phyloP scores from a whole-genome alignment of 345 rosid species.

The Melastoma malabathricum region DNA sequence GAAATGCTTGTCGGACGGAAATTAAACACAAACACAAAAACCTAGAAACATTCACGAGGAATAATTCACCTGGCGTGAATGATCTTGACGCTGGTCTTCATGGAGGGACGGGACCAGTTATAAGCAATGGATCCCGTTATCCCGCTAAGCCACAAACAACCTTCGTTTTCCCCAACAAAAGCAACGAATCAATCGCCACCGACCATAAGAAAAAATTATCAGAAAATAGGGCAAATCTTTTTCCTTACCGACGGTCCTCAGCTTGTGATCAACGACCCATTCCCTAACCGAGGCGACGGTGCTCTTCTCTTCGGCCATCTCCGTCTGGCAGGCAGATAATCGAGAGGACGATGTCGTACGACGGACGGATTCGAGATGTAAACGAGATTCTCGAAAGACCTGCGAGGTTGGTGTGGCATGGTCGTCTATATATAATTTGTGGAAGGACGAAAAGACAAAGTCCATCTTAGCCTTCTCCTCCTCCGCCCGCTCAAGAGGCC shows the following conservation, averaged over 20 bases:
- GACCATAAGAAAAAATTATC: background rate
- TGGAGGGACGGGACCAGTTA: slow-evolving; percentile 87
- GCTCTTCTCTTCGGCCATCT: slow-evolving; percentile 53
- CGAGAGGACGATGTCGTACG: background rate
- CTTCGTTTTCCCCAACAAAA: slow-evolving; percentile 15
- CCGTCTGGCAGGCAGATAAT: background rate
- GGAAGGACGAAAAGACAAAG: no score
- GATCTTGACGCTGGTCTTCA: slow-evolving; percentile 94
- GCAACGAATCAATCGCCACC: background rate
- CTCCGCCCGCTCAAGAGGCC: no score
- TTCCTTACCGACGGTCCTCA: slow-evolving; percentile 70
- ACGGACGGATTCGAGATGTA: background rate
- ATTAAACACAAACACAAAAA: background rate
- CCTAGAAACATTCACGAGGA: background rate
- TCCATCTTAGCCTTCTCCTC: no score
- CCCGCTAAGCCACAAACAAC: slow-evolving; percentile 82
- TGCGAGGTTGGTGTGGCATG: no score
- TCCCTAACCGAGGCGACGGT: slow-evolving; percentile 42
- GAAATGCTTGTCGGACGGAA: background rate
- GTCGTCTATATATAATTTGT: no score
- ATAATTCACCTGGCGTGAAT: slow-evolving; percentile 73
- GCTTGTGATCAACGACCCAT: slow-evolving; percentile 87
- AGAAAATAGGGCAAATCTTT: background rate
- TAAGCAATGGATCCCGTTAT: slow-evolving; percentile 77
- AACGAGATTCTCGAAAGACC: no score